Conservation (phyloP, 495 filamentous ascomycete genomes). For the Hypoxylon crocopeplum region DNA sequence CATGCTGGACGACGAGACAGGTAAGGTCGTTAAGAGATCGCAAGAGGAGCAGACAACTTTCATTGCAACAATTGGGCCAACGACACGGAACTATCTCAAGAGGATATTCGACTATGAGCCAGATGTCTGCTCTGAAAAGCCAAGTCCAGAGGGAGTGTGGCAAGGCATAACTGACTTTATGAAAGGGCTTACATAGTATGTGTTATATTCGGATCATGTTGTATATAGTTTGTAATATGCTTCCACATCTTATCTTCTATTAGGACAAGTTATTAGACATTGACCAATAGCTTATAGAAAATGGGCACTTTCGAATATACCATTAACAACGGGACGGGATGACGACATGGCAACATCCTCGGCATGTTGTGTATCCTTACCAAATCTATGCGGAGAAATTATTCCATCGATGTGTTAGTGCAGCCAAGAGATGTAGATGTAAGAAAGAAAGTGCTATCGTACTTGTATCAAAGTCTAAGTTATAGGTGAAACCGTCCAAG, state of each 20-base stretch:
- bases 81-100: slow-evolving; percentile 78
- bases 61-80: slow-evolving; percentile 92
- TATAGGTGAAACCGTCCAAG: too few species aligned
- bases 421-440: too few species aligned
- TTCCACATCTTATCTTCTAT: background rate
- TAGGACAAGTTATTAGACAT: too few species aligned
- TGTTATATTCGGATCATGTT: background rate
- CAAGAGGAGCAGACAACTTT: slow-evolving; percentile 52
- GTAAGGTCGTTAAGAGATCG: slow-evolving; percentile 45
- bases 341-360: too few species aligned
- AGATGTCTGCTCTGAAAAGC: slow-evolving; percentile 81
- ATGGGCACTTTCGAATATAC: too few species aligned
- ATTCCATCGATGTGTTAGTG: too few species aligned
- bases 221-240: slow-evolving; percentile 3
- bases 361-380: too few species aligned
- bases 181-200: slow-evolving; percentile 5
- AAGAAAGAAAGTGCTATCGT: too few species aligned
- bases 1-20: slow-evolving; percentile 57
- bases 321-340: too few species aligned
- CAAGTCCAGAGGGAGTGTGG: slow-evolving; percentile 84
- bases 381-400: too few species aligned
- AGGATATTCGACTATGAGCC: slow-evolving; percentile 72
- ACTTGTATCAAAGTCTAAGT: too few species aligned
- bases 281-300: too few species aligned
- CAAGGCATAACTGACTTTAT: slow-evolving; percentile 66